Base-by-base conservation (phyloP, 768 basidiomycete species). In the Tulasnella sp. region DNA sequence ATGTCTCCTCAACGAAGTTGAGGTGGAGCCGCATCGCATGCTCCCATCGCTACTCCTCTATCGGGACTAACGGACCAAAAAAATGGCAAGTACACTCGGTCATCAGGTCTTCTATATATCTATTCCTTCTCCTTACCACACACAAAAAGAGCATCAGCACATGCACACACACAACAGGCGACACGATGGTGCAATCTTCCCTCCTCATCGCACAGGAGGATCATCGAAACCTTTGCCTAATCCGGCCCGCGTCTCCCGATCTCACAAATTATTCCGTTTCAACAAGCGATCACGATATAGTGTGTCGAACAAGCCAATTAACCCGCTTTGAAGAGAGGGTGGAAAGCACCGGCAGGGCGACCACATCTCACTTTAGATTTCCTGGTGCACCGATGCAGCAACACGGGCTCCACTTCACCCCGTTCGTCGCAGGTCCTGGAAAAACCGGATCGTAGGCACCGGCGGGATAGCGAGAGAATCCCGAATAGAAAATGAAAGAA, bases 11-110 rank as follows among this genome's bases (percentile, higher is more conserved):
- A 36, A 34, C 39, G 68, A 70, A 70, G 68, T 42, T 70, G 68
- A 70, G 68, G 68, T 70, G 68, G 37, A 70, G 68, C 37, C 68
- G n/a, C 68, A 70, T 58, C 54, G 54, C 37, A 34, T 38, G 22
- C 6, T 70, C 25, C n/a, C n/a, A n/a, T 70, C 31, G 19, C 29
- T 31, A 67, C n/a, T n/a, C 9, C 25, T 67, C 64, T 36, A 31
- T 70, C 68, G 68, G 39, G 68, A 70, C 37, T 15, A 70, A 70
- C 68, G 68, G 68, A 70, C 68, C 68, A 42, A 42, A 31, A n/a
- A 58, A 25, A 58, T 31, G 54, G 54, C 5, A 58, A 70, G 22
- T 34, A 22, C 68, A 38, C 29, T 37, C 34, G 68, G 39, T 70
- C 68, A 70, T 29, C 36, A 70, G 68, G 34, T 70, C 68, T 58